These are phyloP conservation scores for Hymenoscyphus salicellus DNA, from an alignment of 2,329 filamentous ascomycete genomes.

Conservation along the genomic window DNA sequence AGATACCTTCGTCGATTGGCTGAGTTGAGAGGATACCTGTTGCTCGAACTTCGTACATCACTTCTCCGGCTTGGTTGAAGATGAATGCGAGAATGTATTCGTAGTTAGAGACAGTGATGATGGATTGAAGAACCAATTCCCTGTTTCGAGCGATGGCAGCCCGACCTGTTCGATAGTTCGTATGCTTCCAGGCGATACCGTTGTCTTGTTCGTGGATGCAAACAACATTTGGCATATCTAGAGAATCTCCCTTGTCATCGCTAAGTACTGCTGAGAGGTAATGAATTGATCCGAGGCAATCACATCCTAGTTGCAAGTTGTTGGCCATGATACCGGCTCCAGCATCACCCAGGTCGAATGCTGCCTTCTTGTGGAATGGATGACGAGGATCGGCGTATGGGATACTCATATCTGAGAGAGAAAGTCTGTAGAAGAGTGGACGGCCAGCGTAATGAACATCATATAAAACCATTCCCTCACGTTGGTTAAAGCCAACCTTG, in stretches of 20 bases:
- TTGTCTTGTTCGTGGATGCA: constrained; percentile 70
- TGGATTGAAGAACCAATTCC: constrained; percentile 65
- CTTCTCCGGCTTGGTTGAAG: constrained; percentile 67
- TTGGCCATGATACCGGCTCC: constrained; percentile 67
- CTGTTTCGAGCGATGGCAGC: constrained; percentile 62
- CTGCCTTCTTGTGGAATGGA: constrained; percentile 67
- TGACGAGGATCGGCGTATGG: constrained; percentile 62
- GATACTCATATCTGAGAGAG: constrained; percentile 62
- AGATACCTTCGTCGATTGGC: constrained; percentile 62
- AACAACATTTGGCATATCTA: constrained; percentile 62
- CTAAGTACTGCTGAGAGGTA: constrained; percentile 60
- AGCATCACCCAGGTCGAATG: constrained; percentile 67
- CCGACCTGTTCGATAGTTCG: constrained; percentile 62
- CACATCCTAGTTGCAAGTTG: constrained; percentile 66
- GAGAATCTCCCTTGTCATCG: constrained; percentile 56
- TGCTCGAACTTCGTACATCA: constrained; percentile 65
- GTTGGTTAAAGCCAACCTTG: constrained; percentile 58
- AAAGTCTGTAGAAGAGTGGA: constrained; percentile 64
- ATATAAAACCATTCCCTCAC: constrained; percentile 66
- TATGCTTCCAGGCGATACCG: constrained; percentile 67
- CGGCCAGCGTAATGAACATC: constrained; percentile 62
- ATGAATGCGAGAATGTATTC: constrained; percentile 71
- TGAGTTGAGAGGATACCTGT: constrained; percentile 67
- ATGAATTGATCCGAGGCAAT: constrained; percentile 68
- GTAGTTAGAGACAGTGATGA: constrained; percentile 70